Percentiles rank a stretch among this genome's conserved stretches.
Conservation (phyloP, 768 basidiomycete genomes). For the Pulveroboletus sp. region DNA sequence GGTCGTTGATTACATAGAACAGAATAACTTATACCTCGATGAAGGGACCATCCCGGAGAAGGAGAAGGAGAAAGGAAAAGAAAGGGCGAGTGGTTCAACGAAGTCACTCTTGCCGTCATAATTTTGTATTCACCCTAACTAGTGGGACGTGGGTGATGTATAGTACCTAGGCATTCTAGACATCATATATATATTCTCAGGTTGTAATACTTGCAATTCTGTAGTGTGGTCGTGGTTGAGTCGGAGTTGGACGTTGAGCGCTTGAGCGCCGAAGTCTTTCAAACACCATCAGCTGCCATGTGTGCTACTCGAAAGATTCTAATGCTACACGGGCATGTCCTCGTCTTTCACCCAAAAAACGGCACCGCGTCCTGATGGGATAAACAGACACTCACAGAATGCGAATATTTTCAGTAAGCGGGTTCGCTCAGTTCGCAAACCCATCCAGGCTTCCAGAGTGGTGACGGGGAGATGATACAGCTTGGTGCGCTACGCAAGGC, state of each 20-base stretch:
- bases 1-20: slow-evolving; percentile 93
- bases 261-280: not conserved
- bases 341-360: not conserved
- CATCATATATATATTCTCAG: no score
- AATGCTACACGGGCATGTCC: slow-evolving; percentile 44
- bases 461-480: slow-evolving; percentile 32
- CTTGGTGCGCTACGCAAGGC: slow-evolving; percentile 73
- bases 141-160: no score
- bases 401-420: slow-evolving; percentile 68
- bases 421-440: slow-evolving; percentile 37
- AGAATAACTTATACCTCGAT: slow-evolving; percentile 73
- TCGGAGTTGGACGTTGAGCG: no score
- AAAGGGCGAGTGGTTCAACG: slow-evolving; percentile 27
- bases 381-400: slow-evolving; percentile 67
- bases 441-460: not conserved
- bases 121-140: not conserved
- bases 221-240: no score
- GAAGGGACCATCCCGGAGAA: slow-evolving; percentile 41
- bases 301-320: slow-evolving; percentile 34
- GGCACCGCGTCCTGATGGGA: not conserved
- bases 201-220: no score
- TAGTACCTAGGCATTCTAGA: no score
- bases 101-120: slow-evolving; percentile 23
- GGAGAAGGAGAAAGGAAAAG: slow-evolving; percentile 41
- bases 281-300: slow-evolving; percentile 11